Base-by-base conservation (phyloP, 2,329 filamentous ascomycete species). In the Taxawa tesnikishii region DNA sequence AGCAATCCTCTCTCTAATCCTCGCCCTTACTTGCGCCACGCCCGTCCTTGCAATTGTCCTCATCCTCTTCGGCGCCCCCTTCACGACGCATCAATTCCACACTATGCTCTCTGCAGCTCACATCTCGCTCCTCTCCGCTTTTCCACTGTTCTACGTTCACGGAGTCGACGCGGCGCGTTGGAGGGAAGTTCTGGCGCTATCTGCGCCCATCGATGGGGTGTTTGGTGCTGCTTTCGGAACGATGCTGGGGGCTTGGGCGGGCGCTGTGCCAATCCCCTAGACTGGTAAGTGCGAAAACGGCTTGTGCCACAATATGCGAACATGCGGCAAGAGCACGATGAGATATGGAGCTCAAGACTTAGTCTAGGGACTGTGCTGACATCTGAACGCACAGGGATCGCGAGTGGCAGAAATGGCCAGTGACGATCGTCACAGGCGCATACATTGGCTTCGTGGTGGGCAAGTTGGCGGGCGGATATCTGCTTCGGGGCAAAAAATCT, bases 321-420 rank as follows among this genome's bases (percentile, higher is more conserved):
- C n/a, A n/a, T n/a, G n/a, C n/a, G n/a, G n/a, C n/a, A n/a, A n/a
- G n/a, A n/a, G n/a, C n/a, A n/a, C n/a, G n/a, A n/a, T n/a, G n/a
- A n/a, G n/a, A n/a, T n/a, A n/a, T n/a, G n/a, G n/a, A n/a, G n/a
- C n/a, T n/a, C n/a, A n/a, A n/a, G n/a, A n/a, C n/a, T n/a, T n/a
- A n/a, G n/a, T n/a, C n/a, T n/a, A n/a, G n/a, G n/a, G n/a, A n/a
- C n/a, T n/a, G n/a, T n/a, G n/a, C n/a, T n/a, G n/a, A n/a, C n/a
- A n/a, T n/a, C n/a, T n/a, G n/a, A n/a, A n/a, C n/a, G 8, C 7
- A 26, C 15, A 70, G 67, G 70, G 90, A 98, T 55, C 76, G 90
- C n/a, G 85, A 93, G 46, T 98, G 90, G 90, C 90, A 98, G 70
- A 83, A 79, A 55, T 98, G 88, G 82, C 90, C 90, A 0, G 79